phyloP scores from a whole-genome alignment of 164 flowering plant genomes.

The Umbilicus rupestris region DNA sequence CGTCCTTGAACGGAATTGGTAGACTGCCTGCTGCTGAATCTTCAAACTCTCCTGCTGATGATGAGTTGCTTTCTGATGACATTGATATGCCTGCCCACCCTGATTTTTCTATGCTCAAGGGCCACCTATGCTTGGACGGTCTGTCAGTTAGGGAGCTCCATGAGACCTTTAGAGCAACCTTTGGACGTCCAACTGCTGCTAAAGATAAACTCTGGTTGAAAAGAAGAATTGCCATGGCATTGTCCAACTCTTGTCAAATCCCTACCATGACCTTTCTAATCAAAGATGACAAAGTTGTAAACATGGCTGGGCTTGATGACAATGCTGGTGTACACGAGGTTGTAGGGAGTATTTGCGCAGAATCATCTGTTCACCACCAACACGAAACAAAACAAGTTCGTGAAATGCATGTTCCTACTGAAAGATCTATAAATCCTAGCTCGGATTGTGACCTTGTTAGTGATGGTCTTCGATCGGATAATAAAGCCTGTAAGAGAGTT shows the following conservation, averaged over 20 bases:
- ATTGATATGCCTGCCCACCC: not conserved
- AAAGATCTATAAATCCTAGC: slow-evolving; percentile 17
- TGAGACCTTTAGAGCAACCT: slow-evolving; percentile 76
- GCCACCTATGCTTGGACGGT: slow-evolving; percentile 67
- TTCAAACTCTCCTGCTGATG: not conserved
- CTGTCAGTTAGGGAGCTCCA: slow-evolving; percentile 80
- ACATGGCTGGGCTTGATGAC: slow-evolving; percentile 15
- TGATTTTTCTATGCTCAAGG: slow-evolving; percentile 52
- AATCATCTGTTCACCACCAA: slow-evolving; percentile 11
- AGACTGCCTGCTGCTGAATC: too few species aligned
- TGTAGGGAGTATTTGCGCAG: not conserved
- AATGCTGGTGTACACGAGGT: not conserved
- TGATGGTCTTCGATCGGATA: slow-evolving; percentile 35
- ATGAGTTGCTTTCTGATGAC: not conserved
- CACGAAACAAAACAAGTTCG: not conserved
- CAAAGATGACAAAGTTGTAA: slow-evolving; percentile 41
- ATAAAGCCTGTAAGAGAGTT: slow-evolving; percentile 56
- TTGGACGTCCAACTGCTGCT: slow-evolving; percentile 85
- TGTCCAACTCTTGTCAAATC: slow-evolving; percentile 81
- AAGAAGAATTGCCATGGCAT: slow-evolving; percentile 85
- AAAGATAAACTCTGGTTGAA: slow-evolving; percentile 96
- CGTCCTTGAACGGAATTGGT: too few species aligned
- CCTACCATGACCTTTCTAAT: slow-evolving; percentile 49
- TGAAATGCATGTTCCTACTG: slow-evolving; percentile 20
- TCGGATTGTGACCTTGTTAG: slow-evolving; percentile 19